Evolutionary conservation across 2,329 filamentous ascomycete genomes (phyloP).

Genomic region (Apiospora malaysiana): DNA sequence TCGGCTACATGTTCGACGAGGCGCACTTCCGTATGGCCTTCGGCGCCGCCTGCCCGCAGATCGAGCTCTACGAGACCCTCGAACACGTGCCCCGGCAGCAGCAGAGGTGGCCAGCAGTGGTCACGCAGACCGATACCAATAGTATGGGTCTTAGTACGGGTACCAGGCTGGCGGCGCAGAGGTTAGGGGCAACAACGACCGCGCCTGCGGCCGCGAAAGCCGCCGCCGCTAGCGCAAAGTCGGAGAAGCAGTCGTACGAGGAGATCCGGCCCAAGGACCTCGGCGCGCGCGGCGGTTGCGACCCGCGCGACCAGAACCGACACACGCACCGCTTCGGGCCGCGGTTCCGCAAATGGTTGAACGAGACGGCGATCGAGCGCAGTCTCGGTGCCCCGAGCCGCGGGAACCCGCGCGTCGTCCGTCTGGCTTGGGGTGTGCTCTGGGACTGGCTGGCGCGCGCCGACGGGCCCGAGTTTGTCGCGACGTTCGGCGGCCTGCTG

Average conservation of each 20-base stretch:
- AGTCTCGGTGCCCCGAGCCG: slow-evolving; percentile 26
- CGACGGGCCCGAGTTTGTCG: slow-evolving; percentile 52
- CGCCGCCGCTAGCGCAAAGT: background rate
- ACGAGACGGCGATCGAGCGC: slow-evolving; percentile 28
- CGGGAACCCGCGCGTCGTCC: slow-evolving; percentile 42
- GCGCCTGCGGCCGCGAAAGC: background rate
- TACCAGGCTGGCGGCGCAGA: background rate
- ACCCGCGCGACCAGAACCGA: slow-evolving; percentile 45
- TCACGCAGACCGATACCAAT: background rate
- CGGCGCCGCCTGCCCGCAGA: slow-evolving; percentile 44
- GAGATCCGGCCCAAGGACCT: slow-evolving; percentile 46
- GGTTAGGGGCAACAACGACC: no score
- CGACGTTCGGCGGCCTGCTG: slow-evolving; percentile 51
- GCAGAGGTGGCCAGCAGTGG: background rate
- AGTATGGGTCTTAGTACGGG: background rate
- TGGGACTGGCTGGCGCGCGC: slow-evolving; percentile 51
- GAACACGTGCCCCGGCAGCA: slow-evolving; percentile 39
- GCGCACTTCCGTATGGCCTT: slow-evolving; percentile 47
- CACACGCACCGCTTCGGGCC: slow-evolving; percentile 44
- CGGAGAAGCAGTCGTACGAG: slow-evolving; percentile 34
- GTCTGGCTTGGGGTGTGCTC: slow-evolving; percentile 48
- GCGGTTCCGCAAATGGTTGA: slow-evolving; percentile 39
- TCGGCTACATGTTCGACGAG: slow-evolving; percentile 53
- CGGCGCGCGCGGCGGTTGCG: slow-evolving; percentile 44
- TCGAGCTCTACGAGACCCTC: slow-evolving; percentile 43